Base-by-base conservation (phyloP, 352 stramenopile species). In the Achlya hypogyna region DNA sequence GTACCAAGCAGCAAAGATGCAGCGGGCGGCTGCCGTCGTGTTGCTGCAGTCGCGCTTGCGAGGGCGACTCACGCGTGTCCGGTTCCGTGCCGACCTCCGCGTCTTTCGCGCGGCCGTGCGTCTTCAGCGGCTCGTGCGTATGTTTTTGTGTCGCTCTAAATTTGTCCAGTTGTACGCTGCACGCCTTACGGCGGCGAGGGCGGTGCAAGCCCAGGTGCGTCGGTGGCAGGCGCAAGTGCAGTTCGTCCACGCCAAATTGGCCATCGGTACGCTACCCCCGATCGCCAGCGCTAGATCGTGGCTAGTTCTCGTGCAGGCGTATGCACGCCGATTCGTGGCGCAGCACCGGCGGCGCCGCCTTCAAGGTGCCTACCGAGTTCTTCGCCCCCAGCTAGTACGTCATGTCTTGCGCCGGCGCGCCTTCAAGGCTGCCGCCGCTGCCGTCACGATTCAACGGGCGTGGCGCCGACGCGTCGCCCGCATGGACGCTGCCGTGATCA, bases 1-100 rank as follows among this genome's bases (percentile, higher is more conserved):
- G 4, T 91, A 76, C 35, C 80, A 89, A n/a, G 78, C 77, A 0
- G 49, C 77, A 14, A 85, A 82, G 63, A 47, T 88, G 27, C 63
- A 76, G 28, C 77, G 82, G 27, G 18, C 23, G 25, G 51, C 27
- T 16, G 51, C 51, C 25, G 51, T 31, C 10, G 51, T 59, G 9
- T 9, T 59, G 1, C 10, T 59, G 27, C 51, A 59, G 25, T 23
- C 51, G 10, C n/a, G 27, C 10, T 10, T 59, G 51, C 23, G 51
- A 18, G 51, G 51, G 12, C 14, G 38, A 18, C 6, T 45, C 38
- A 18, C 38, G 38, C 38, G 38, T 9, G 12, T 45, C 2, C 38
- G 38, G 38, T 45, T 45, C 38, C 38, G 6, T 18, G 38, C 38
- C 12, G n/a, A 9, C 38, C 38, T 45, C 6, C 38, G 38, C 14